These are phyloP conservation scores for Metrosideros polymorpha DNA, from an alignment of 441 rosid species.

Conservation along the genomic window DNA sequence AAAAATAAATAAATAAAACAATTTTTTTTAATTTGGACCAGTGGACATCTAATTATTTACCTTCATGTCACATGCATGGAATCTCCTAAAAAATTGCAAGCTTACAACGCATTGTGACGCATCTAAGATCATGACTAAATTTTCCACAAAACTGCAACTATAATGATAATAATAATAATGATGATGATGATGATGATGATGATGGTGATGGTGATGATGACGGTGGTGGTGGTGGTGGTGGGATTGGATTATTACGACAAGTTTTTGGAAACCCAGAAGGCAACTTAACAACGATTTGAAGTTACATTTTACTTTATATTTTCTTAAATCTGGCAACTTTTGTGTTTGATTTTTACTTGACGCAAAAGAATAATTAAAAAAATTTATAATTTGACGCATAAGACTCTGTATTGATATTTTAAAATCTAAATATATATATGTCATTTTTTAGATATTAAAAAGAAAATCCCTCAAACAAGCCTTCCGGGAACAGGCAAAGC, in stretches of 20 bases:
- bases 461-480: background rate
- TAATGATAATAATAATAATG: background rate
- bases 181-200: background rate
- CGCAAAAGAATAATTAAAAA: background rate
- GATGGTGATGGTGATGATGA: background rate
- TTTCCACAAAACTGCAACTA: too few species aligned
- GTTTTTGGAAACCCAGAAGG: background rate
- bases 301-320: background rate
- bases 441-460: background rate
- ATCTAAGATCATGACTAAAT: too few species aligned
- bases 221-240: too few species aligned
- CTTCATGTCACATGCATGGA: background rate
- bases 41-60: background rate
- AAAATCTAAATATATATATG: background rate
- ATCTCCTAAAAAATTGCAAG: background rate
- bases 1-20: background rate
- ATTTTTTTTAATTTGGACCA: background rate
- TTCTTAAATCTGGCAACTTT: background rate
- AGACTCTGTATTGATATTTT: background rate
- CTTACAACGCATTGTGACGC: background rate
- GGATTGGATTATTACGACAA: background rate
- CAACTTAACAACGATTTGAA: background rate
- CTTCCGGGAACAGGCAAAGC: background rate
- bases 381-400: background rate
- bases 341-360: background rate